Conservation (phyloP, 352 stramenopile species). For the Phytophthora constricta region DNA sequence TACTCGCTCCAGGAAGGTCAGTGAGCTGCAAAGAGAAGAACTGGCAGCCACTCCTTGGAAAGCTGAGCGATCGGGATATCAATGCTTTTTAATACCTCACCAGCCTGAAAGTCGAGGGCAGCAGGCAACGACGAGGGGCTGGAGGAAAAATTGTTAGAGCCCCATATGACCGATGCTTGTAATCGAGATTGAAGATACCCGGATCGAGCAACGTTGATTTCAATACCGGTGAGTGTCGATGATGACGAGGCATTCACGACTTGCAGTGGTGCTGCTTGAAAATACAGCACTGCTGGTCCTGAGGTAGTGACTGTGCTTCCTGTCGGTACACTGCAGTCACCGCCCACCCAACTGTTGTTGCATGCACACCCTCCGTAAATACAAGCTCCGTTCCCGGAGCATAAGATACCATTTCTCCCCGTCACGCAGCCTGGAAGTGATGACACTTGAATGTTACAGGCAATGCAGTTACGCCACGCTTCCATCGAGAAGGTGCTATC, state of each 20-base stretch:
- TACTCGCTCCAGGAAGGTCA: conserved; percentile 18
- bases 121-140: conserved; percentile 17
- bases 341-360: conserved; percentile 41
- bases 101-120: conserved; percentile 30
- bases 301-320: conserved; percentile 1
- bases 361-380: conserved; percentile 62
- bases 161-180: conserved; percentile 31
- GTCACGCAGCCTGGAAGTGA: conserved; percentile 43
- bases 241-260: conserved; percentile 27
- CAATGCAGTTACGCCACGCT: conserved; percentile 61
- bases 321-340: conserved; percentile 48
- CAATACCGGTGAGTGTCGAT: conserved; percentile 20
- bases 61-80: conserved; percentile 34
- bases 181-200: conserved; percentile 29
- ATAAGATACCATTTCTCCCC: conserved; percentile 65
- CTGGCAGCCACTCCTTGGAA: conserved; percentile 41
- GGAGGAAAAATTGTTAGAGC: conserved; percentile 41
- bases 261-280: conserved; percentile 35
- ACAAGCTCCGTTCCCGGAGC: conserved; percentile 63
- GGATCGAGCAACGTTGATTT: conserved; percentile 43
- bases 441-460: conserved; percentile 38
- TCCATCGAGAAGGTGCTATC: conserved; percentile 54
- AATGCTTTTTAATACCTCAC: conserved; percentile 31
- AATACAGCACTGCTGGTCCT: conserved; percentile 52
- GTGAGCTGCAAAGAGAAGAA: conserved; percentile 44